Base-by-base conservation (phyloP, 1,284 basidiomycete genomes). In the Anthracocystis walkeri region DNA sequence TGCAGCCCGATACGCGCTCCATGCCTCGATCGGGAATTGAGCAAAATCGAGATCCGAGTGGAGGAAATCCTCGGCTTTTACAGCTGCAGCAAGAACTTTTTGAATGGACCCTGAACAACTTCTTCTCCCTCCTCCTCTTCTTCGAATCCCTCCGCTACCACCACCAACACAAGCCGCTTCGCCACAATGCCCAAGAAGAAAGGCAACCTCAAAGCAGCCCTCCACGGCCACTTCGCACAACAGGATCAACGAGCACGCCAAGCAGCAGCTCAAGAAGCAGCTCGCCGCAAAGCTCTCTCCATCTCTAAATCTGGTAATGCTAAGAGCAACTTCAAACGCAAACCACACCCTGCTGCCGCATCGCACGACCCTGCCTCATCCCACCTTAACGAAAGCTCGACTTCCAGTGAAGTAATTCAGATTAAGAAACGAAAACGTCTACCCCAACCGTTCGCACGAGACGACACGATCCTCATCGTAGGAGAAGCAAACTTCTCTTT, bases 401-500 rank as follows among this genome's bases (percentile, higher is more conserved):
- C 11, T 23, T 5, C 6, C 25, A 7, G 41, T 11, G 6, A 14
- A 7, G 41, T 11, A 8, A 14, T 29, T 4, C 14, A 3, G 4
- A 51, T 25, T 49, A 52, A 62, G 46, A 55, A 33, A 25, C 56
- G 54, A 25, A 75, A 71, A 38, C 42, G 61, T 5, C 29, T 65
- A 7, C 85, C 82, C 1, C 82, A 92, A n/a, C 94, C 94, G 0
- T 94, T 95, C 86, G 86, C 85, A 4, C 79, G 88, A 0, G 90
- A 90, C 29, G 93, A 97, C 84, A 90, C 87, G 45, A 91, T 98
- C 50, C 89, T 98, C 16, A 89, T 97, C 40, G 87, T 98, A 53
- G 95, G 96, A n/a, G 95, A 98, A 87, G 81, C 78, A 27, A 95
- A 98, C 85, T 98, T 99, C 81, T 96, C 94, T 1, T 99, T 95